Percentiles rank a stretch among this genome's conserved stretches.
These are phyloP conservation scores for Apophysomyces trapeziformis DNA, from an alignment of 371 early-diverging fungal species.

Conservation along the genomic window DNA sequence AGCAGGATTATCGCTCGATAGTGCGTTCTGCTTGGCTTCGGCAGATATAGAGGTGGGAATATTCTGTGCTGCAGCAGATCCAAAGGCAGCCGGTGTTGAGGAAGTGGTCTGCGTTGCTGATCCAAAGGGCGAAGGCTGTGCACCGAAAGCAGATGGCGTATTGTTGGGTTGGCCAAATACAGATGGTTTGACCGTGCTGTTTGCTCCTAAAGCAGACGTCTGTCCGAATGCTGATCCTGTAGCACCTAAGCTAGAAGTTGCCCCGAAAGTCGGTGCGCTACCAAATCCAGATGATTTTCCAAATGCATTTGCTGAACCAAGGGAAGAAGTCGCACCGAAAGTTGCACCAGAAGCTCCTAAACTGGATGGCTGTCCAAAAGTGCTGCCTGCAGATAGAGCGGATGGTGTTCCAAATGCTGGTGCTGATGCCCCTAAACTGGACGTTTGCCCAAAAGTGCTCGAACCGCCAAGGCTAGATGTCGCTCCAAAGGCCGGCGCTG, in stretches of 20 bases:
- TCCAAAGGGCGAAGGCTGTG: conserved; percentile 8
- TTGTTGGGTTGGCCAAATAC: not conserved
- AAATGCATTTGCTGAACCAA: conserved; percentile 16
- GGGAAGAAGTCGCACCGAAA: conserved; percentile 26
- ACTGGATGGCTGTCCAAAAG: conserved; percentile 24
- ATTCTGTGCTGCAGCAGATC: conserved; percentile 14
- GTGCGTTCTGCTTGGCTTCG: conserved; percentile 13
- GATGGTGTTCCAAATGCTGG: conserved; percentile 30
- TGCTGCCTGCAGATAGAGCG: conserved; percentile 10
- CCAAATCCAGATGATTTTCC: conserved; percentile 13
- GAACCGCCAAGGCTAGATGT: conserved; percentile 26
- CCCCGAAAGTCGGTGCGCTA: conserved; percentile 10
- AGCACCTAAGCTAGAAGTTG: not conserved
- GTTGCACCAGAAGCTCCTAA: conserved; percentile 31
- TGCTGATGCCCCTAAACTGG: conserved; percentile 22
- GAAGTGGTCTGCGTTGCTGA: not conserved
- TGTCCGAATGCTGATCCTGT: not conserved
- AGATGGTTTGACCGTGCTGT: conserved; percentile 5
- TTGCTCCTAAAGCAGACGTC: not conserved
- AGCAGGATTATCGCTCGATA: conserved; percentile 26
- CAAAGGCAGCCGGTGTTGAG: conserved; percentile 18
- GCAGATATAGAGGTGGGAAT: conserved; percentile 11
- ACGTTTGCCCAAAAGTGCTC: conserved; percentile 23
- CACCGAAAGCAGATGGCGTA: not conserved
- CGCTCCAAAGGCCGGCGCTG: conserved; percentile 24